phyloP scores from a whole-genome alignment of 2,329 filamentous ascomycete species.

The Fusarium poae region DNA sequence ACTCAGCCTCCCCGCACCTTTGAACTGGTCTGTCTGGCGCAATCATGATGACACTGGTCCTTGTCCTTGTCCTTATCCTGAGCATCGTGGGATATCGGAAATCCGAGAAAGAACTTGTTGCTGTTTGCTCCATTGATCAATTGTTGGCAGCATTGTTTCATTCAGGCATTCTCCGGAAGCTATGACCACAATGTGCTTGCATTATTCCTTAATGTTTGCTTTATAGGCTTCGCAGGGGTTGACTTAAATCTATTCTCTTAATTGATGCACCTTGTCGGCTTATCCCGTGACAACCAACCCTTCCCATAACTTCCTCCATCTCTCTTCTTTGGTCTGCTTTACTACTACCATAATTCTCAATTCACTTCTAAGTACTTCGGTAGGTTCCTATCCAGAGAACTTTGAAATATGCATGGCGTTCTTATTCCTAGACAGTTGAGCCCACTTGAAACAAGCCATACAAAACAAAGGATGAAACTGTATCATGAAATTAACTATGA shows the following conservation, averaged over 20 bases:
- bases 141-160: background rate
- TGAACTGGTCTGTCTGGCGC: background rate
- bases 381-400: background rate
- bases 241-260: background rate
- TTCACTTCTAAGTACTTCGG: background rate
- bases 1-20: conserved; percentile 38
- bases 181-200: background rate
- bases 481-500: conserved; percentile 21
- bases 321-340: background rate
- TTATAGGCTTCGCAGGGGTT: background rate
- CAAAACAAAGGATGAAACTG: background rate
- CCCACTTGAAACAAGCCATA: background rate
- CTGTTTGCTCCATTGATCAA: background rate
- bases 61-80: background rate
- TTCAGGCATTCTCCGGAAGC: background rate
- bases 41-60: conserved; percentile 11
- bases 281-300: background rate
- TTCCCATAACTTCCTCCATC: background rate
- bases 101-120: background rate
- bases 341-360: background rate
- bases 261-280: conserved; percentile 4
- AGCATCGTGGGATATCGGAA: background rate
- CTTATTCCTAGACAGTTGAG: background rate
- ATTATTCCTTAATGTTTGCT: background rate
- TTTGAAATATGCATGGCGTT: background rate